Conservation (phyloP, 306 rosid species). For the Vigna hirtella region DNA sequence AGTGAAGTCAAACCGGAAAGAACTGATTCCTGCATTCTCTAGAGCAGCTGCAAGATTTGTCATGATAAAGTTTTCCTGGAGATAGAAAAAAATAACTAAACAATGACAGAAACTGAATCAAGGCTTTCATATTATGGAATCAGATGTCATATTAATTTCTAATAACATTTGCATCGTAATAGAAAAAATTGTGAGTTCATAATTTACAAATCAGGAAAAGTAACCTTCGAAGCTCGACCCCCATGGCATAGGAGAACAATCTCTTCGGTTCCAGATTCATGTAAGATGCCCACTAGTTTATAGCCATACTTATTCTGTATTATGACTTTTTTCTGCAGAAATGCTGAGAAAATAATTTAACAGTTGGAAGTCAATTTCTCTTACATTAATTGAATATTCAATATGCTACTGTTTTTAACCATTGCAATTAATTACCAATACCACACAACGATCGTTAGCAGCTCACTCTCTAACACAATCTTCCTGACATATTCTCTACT, state of each 20-base stretch:
- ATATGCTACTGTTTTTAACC: slow-evolving; percentile 1
- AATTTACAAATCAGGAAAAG: slow-evolving; percentile 17
- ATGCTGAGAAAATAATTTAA: slow-evolving; percentile 49
- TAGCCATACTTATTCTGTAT: slow-evolving; percentile 66
- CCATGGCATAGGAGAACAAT: slow-evolving; percentile 85
- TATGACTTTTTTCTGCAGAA: slow-evolving; percentile 52
- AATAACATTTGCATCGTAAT: neutral
- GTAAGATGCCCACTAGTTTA: slow-evolving; percentile 74
- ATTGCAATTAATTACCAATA: neutral
- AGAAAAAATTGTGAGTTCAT: neutral
- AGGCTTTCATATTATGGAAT: neutral
- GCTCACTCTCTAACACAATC: neutral
- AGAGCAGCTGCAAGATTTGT: slow-evolving; percentile 68
- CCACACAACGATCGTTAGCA: no score
- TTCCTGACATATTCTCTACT: no score
- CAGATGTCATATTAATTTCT: slow-evolving; percentile 14
- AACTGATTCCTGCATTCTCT: slow-evolving; percentile 62
- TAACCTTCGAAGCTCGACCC: slow-evolving; percentile 69
- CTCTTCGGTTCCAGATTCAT: slow-evolving; percentile 70
- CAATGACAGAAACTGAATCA: slow-evolving; percentile 16
- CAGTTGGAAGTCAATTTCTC: slow-evolving; percentile 21
- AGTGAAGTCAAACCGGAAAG: slow-evolving; percentile 77
- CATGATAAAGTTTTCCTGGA: slow-evolving; percentile 60
- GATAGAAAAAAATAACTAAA: slow-evolving; percentile 26
- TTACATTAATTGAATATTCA: slow-evolving; percentile 27